A percentile compares a stretch with the other conserved stretches of the same genome.
These are phyloP conservation scores for Thalassiosira exigua DNA, from an alignment of 352 stramenopile genomes.

Conservation along the genomic window DNA sequence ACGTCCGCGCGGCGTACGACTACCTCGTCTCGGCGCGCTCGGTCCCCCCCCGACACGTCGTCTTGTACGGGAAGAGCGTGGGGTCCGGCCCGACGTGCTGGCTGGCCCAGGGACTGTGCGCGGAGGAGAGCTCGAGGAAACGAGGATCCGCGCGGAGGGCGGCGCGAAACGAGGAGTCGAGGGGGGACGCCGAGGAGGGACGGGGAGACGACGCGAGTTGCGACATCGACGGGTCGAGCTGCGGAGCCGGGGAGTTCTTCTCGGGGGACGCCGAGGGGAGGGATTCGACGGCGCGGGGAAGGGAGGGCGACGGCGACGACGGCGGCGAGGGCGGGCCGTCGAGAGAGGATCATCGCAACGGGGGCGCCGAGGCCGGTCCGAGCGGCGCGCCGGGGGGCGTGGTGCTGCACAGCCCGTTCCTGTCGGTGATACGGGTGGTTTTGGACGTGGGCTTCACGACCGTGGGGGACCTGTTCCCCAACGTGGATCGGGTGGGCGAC, in stretches of 20 bases:
- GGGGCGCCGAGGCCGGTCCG: not conserved
- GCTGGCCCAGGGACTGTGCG: slow-evolving; percentile 68
- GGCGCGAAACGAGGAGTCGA: slow-evolving; percentile 1
- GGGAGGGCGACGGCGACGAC: not conserved
- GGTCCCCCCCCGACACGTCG: slow-evolving; percentile 69
- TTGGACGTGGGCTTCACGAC: slow-evolving; percentile 80
- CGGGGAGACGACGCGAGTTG: not conserved
- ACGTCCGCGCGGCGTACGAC: slow-evolving; percentile 73
- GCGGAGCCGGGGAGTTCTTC: not conserved
- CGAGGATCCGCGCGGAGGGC: too few species aligned
- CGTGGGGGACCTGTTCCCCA: slow-evolving; percentile 80
- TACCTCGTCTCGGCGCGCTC: slow-evolving; percentile 66
- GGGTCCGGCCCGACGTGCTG: slow-evolving; percentile 79
- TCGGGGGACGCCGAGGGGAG: not conserved
- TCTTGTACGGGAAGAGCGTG: slow-evolving; percentile 81
- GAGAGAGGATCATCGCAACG: not conserved
- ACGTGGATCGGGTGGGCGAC: slow-evolving; percentile 76
- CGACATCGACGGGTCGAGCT: not conserved
- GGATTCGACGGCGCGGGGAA: not conserved
- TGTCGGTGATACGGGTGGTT: slow-evolving; percentile 83
- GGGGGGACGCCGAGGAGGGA: slow-evolving; percentile 10
- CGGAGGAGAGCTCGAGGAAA: slow-evolving; percentile 33
- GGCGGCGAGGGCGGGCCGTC: not conserved
- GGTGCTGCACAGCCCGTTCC: slow-evolving; percentile 84
- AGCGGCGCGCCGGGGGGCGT: slow-evolving; percentile 67